These are phyloP conservation scores for Prosopis cineraria DNA, from an alignment of 306 rosid species.

Conservation along the genomic window DNA sequence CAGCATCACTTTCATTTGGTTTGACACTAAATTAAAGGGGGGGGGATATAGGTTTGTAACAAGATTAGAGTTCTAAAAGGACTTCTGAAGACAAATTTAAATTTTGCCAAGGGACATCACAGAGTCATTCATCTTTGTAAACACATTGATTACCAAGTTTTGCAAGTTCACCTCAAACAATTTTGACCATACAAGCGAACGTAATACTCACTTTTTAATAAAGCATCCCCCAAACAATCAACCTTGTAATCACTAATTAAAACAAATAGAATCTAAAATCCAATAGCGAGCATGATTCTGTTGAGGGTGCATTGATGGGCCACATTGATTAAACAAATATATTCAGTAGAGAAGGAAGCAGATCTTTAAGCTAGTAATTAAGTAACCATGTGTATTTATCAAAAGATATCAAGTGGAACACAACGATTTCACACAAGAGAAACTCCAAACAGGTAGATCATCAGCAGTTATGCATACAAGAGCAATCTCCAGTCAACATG, in stretches of 20 bases:
- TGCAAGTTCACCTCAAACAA: not conserved
- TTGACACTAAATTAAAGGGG: not conserved
- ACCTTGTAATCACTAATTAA: not conserved
- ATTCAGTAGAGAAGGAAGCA: not conserved
- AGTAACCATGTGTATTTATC: not conserved
- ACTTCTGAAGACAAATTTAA: not conserved
- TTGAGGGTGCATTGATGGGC: not conserved
- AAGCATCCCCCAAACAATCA: not conserved
- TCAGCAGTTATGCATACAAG: not conserved
- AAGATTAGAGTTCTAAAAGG: conserved; percentile 4
- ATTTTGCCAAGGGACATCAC: not conserved
- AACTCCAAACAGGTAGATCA: not conserved
- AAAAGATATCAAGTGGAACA: not conserved
- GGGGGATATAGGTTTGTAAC: not conserved
- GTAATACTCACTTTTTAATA: not conserved
- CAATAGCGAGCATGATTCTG: not conserved
- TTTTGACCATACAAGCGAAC: not conserved
- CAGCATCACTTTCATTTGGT: not conserved
- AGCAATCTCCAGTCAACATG: not conserved
- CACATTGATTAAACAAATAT: not conserved
- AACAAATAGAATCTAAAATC: not conserved
- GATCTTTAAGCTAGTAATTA: not conserved
- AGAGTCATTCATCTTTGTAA: not conserved
- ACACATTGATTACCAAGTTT: conserved; percentile 5
- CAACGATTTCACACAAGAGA: not conserved